Percentiles rank a stretch among this genome's conserved stretches.
These are phyloP conservation scores for Ilyonectria mors-panacis DNA, from an alignment of 2,329 filamentous ascomycete genomes.

Conservation along the genomic window DNA sequence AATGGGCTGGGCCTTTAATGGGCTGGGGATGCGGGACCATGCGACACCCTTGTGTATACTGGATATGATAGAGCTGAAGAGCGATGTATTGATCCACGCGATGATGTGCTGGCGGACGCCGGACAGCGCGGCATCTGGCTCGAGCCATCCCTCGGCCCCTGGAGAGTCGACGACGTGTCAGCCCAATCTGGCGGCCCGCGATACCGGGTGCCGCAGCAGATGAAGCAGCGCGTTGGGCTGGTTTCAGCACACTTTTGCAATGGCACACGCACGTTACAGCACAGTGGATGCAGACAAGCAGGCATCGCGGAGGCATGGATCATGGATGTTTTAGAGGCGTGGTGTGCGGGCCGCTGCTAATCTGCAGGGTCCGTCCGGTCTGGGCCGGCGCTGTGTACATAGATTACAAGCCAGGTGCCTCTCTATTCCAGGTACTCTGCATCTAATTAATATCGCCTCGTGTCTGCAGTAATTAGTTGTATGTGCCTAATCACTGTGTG, in stretches of 20 bases:
- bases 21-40: not conserved
- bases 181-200: not conserved
- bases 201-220: slow-evolving; percentile 5
- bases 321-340: not conserved
- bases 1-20: too few relatives aligned
- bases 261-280: not conserved
- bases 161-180: slow-evolving; percentile 1
- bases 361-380: not conserved
- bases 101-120: not conserved
- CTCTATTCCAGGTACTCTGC: not conserved
- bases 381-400: not conserved
- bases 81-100: not conserved
- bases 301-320: not conserved
- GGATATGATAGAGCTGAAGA: not conserved
- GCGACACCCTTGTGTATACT: not conserved
- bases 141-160: not conserved
- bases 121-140: not conserved
- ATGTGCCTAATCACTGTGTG: not conserved
- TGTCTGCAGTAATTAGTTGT: not conserved
- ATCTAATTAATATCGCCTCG: not conserved
- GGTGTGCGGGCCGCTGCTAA: not conserved
- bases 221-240: not conserved
- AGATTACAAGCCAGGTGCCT: not conserved
- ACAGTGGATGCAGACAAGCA: not conserved
- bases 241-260: slow-evolving; percentile 8